Evolutionary conservation across 2,329 filamentous ascomycete species (phyloP).

Genomic region (Botryotinia globosa): DNA sequence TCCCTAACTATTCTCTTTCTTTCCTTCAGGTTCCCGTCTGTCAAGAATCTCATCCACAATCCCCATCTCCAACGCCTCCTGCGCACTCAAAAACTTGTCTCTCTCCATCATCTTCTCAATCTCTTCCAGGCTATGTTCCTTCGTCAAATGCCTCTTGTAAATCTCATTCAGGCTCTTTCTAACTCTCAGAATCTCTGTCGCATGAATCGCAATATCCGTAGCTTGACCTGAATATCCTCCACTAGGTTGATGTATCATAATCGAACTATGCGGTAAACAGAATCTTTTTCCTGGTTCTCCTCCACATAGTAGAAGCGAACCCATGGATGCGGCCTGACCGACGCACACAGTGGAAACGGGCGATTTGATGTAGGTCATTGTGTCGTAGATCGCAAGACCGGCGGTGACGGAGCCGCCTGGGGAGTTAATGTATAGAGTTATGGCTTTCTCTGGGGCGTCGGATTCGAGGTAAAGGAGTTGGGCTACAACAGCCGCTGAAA

Average conservation of each 20-base stretch:
- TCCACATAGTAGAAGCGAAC: constrained; percentile 80
- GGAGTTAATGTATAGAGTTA: constrained; percentile 97
- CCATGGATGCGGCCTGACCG: constrained; percentile 94
- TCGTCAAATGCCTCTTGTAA: constrained; percentile 81
- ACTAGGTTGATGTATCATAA: constrained; percentile 96
- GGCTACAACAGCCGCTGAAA: constrained; percentile 91
- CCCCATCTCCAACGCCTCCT: constrained; percentile 85
- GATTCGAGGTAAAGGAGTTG: constrained; percentile 98
- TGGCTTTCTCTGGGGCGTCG: constrained; percentile 89
- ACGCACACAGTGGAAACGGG: constrained; percentile 94
- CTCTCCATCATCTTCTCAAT: constrained; percentile 96
- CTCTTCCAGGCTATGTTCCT: constrained; percentile 74
- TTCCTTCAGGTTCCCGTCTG: constrained; percentile 46
- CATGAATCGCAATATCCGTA: constrained; percentile 91
- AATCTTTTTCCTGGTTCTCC: constrained; percentile 82
- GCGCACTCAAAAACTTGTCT: constrained; percentile 87
- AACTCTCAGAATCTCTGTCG: constrained; percentile 90
- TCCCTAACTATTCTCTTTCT: constrained; percentile 23
- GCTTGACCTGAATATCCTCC: constrained; percentile 67
- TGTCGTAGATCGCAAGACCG: constrained; percentile 91
- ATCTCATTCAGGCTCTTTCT: constrained; percentile 86
- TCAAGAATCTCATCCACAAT: constrained; percentile 88
- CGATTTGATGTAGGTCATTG: constrained; percentile 93
- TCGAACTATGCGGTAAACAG: constrained; percentile 85
- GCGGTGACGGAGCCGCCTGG: constrained; percentile 91